Conservation (phyloP, 257 asterid species). For the Haberlea rhodopensis region DNA sequence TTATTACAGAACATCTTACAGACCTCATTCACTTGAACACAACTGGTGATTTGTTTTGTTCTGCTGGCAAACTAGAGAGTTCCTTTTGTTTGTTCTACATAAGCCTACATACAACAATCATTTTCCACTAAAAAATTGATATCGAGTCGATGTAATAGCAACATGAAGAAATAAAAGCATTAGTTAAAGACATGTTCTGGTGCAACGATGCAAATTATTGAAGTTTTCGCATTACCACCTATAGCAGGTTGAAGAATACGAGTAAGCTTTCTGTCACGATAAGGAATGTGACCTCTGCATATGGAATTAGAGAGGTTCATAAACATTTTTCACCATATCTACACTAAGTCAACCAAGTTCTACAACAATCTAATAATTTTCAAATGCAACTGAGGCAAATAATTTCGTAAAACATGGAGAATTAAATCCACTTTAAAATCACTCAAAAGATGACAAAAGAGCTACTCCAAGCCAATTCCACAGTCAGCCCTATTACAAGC, state of each 20-base stretch:
- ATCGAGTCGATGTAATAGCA: slow-evolving; percentile 10
- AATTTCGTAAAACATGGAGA: too few relatives aligned
- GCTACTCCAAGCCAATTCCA: too few relatives aligned
- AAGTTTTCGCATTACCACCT: slow-evolving; percentile 98
- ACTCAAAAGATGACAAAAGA: too few relatives aligned
- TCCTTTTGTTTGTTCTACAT: too few relatives aligned
- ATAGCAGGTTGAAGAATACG: slow-evolving; percentile 99
- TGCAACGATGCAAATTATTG: too few relatives aligned
- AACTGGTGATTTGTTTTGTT: slow-evolving; percentile 91
- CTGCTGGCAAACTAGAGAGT: slow-evolving; percentile 96
- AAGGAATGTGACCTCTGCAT: slow-evolving; percentile 87
- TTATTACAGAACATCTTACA: too few relatives aligned
- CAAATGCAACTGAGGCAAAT: too few relatives aligned
- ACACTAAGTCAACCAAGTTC: slow-evolving; percentile 78
- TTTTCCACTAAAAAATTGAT: slow-evolving; percentile 18
- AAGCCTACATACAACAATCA: too few relatives aligned
- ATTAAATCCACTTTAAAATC: too few relatives aligned
- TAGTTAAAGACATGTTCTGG: slow-evolving; percentile 77
- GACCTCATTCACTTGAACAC: slow-evolving; percentile 94
- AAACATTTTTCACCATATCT: neutral
- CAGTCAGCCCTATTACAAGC: too few relatives aligned
- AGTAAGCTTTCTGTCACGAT: slow-evolving; percentile 98
- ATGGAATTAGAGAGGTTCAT: slow-evolving; percentile 25
- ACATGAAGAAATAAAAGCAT: slow-evolving; percentile 16
- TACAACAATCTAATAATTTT: too few relatives aligned